These are phyloP conservation scores for Blastomyces emzantsi DNA, from an alignment of 2,329 filamentous ascomycete genomes.

Conservation along the genomic window DNA sequence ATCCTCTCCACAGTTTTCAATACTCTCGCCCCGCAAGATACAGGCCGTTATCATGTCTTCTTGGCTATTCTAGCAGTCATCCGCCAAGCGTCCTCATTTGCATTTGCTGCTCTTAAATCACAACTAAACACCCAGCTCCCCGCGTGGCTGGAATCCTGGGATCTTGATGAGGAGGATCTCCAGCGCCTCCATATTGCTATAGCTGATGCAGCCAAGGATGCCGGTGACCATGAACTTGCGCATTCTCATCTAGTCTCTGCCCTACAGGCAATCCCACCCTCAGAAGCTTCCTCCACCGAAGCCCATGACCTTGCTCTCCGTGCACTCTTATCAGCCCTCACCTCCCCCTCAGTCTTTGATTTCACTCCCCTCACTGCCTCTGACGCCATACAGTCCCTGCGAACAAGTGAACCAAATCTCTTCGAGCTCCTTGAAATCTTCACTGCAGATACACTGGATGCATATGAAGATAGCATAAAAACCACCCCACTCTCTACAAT, in stretches of 20 bases:
- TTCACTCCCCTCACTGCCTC: slow-evolving; percentile 63
- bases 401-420: slow-evolving; percentile 72
- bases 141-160: slow-evolving; percentile 74
- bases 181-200: slow-evolving; percentile 78
- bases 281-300: slow-evolving; percentile 46
- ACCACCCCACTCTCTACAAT: slow-evolving; percentile 45
- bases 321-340: slow-evolving; percentile 58
- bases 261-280: slow-evolving; percentile 62
- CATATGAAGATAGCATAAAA: slow-evolving; percentile 91
- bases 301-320: slow-evolving; percentile 53
- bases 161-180: slow-evolving; percentile 69
- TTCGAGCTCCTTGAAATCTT: slow-evolving; percentile 94
- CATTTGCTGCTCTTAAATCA: slow-evolving; percentile 75
- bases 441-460: slow-evolving; percentile 84
- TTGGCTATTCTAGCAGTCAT: slow-evolving; percentile 80
- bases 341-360: slow-evolving; percentile 58
- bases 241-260: slow-evolving; percentile 67
- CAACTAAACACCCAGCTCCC: slow-evolving; percentile 72
- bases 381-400: slow-evolving; percentile 75
- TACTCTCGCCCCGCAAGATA: slow-evolving; percentile 66
- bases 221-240: slow-evolving; percentile 66
- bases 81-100: slow-evolving; percentile 57
- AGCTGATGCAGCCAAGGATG: slow-evolving; percentile 68
- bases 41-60: slow-evolving; percentile 82
- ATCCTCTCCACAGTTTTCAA: slow-evolving; percentile 96